Evolutionary conservation across 805 yeast genomes (phyloP).

Genomic region (Blastobotrys attinorum): DNA sequence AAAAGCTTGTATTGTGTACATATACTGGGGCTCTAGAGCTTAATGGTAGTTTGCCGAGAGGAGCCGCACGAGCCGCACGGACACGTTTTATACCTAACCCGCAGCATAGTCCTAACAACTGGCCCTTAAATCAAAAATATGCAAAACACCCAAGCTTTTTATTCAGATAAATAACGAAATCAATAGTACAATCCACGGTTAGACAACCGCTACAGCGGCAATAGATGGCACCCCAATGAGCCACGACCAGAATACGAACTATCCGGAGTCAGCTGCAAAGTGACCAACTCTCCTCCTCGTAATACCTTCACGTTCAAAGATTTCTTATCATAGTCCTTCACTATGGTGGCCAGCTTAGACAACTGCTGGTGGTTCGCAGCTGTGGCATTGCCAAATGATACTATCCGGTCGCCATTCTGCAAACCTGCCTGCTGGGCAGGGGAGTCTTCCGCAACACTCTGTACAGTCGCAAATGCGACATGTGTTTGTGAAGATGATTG

Average conservation of each 20-base stretch:
- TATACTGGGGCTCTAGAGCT: too few relatives aligned
- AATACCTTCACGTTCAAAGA: background rate
- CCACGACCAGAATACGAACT: constrained; percentile 60
- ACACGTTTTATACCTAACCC: too few relatives aligned
- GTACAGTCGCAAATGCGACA: constrained; percentile 31
- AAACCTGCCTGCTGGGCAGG: constrained; percentile 58
- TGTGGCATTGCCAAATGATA: constrained; percentile 46
- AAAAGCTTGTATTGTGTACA: too few relatives aligned
- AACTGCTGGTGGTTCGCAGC: constrained; percentile 50
- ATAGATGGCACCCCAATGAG: constrained; percentile 57
- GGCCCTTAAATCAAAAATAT: too few relatives aligned
- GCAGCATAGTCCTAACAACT: too few relatives aligned
- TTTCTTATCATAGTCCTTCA: constrained; percentile 25
- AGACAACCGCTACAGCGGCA: too few relatives aligned
- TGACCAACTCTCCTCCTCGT: background rate
- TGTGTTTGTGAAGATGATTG: background rate
- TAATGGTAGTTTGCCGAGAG: too few relatives aligned
- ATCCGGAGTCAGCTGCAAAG: constrained; percentile 37
- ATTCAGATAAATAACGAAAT: too few relatives aligned
- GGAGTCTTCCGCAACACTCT: constrained; percentile 40
- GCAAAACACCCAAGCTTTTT: too few relatives aligned
- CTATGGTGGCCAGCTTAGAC: constrained; percentile 35
- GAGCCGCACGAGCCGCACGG: too few relatives aligned
- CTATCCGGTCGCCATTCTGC: constrained; percentile 43
- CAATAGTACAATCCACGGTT: too few relatives aligned